Evolutionary conservation across 208 protist species (phyloP), one percentile per base, ranked within the genome.

Genomic region (Crithidia brevicula): DNA sequence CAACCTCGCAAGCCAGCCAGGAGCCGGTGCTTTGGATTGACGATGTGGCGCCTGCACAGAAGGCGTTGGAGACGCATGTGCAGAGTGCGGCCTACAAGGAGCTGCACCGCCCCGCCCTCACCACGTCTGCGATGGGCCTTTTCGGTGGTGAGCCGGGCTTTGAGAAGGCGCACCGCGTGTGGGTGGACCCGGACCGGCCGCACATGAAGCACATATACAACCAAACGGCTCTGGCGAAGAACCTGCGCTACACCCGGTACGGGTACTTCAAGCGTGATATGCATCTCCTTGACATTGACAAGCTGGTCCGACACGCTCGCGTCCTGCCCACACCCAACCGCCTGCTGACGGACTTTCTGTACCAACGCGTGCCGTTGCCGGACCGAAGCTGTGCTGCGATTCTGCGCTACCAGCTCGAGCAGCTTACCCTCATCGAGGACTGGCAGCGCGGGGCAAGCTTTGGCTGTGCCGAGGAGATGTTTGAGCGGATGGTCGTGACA

Each of bases 191-290:
- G 4, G 93, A 97, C 66, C 69, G 85, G 6, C 90, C 93, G 15
- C 93, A 97, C 63, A 90, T 97, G 86, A 89, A 91, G 63, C 89
- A 94, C 79, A 75, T 96, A 0, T 97, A 90, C 75, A 96, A 96
- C 60, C 83, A 92, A 47, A 94, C 90, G 0, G 72, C 85, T 2
- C 85, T 96, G 9, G 89, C 90, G 22, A 83, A 85, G 47, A 97
- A 97, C 65, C 67, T 97, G 23, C 89, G 93, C 61, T 95, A 97
- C 70, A 72, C 93, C 2, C 87, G 93, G 7, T 97, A 97, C 69
- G 90, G 93, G 36, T 95, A 96, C 73, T 95, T 91, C 67, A 95
- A 95, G 72, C 82, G 93, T 11, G 89, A 96, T 58, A 95, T 97
- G 88, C 87, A 95, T 60, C 73, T 95, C 18, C 80, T 97, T 33